These are phyloP conservation scores for Acorus gramineus DNA, from an alignment of 106 monocot species.

Conservation along the genomic window DNA sequence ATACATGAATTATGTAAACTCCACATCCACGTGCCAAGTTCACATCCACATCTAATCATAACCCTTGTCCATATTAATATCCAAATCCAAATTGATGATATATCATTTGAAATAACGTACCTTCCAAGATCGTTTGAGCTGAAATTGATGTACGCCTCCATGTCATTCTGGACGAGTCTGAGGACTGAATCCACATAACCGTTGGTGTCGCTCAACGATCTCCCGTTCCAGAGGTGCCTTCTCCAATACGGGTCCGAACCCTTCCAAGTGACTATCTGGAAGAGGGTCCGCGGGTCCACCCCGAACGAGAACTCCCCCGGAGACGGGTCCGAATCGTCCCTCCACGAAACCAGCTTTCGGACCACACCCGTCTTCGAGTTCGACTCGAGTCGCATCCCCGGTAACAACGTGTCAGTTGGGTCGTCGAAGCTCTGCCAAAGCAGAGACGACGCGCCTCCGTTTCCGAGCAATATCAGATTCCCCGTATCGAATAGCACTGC, in stretches of 20 bases:
- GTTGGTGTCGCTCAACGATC: not conserved
- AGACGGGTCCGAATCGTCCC: conserved; percentile 9
- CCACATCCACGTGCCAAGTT: too few species aligned
- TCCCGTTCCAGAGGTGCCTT: not conserved
- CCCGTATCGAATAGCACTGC: conserved; percentile 17
- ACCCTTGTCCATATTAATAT: too few species aligned
- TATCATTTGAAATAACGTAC: not conserved
- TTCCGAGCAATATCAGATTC: conserved; percentile 17
- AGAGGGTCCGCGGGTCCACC: not conserved
- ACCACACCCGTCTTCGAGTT: not conserved
- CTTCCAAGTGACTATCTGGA: conserved; percentile 11
- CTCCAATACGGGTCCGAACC: conserved; percentile 7
- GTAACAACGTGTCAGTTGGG: conserved; percentile 13
- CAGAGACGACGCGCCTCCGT: not conserved
- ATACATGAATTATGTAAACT: too few species aligned
- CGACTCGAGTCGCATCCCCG: conserved; percentile 2
- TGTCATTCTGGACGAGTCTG: not conserved
- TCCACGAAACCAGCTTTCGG: conserved; percentile 10
- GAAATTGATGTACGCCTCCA: not conserved
- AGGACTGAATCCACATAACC: not conserved
- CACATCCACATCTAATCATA: too few species aligned
- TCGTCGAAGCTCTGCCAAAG: conserved; percentile 28
- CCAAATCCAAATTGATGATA: too few species aligned
- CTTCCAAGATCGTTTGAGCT: not conserved
- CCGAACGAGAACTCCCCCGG: conserved; percentile 21